Base-by-base conservation (phyloP, 2,329 filamentous ascomycete species). In the Monosporascus sp. region DNA sequence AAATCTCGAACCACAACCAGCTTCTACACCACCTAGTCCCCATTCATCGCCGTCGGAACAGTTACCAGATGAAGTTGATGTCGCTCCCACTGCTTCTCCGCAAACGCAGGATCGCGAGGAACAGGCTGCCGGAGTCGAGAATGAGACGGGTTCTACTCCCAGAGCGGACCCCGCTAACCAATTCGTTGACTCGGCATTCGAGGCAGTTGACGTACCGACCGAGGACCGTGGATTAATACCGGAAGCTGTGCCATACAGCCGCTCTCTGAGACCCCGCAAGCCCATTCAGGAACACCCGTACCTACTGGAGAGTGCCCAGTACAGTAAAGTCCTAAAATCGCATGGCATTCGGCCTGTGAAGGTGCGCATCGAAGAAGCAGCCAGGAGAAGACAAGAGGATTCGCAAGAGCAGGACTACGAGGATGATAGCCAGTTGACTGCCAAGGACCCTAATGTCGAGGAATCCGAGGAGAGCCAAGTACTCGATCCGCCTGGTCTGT, bases 221-320 rank as follows among this genome's bases (percentile, higher is more conserved):
- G 56, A 57, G 22, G 52, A 57, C 37, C 57, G 59, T 31, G 50
- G 19, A 19, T 37, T 53, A 51, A 49, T 50, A 16, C 58, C 53
- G 31, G 52, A 51, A 44, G 46, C 24, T 47, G 19, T 40, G 43
- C 56, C 51, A 41, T 52, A 56, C 19, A 59, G 75, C 55, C 74
- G 80, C 37, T 81, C 77, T 4, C 68, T 85, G n/a, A 74, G 81
- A 7, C 79, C 80, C 1, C 75, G 81, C 20, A 85, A 84, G 55
- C 80, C 80, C 1, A 84, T 84, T 7, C 81, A 85, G 61, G 73
- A 84, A 60, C 80, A 83, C 45, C 81, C 81, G 3, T 85, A 84
- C 57, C 67, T 78, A 6, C 68, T 84, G 4, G 81, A 85, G 57
- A 78, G 75, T 61, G 79, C 74, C 0, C 74, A 77, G 27, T 84